phyloP scores from a whole-genome alignment of 805 yeast genomes.

The Saccharomyces kudriavzevii region DNA sequence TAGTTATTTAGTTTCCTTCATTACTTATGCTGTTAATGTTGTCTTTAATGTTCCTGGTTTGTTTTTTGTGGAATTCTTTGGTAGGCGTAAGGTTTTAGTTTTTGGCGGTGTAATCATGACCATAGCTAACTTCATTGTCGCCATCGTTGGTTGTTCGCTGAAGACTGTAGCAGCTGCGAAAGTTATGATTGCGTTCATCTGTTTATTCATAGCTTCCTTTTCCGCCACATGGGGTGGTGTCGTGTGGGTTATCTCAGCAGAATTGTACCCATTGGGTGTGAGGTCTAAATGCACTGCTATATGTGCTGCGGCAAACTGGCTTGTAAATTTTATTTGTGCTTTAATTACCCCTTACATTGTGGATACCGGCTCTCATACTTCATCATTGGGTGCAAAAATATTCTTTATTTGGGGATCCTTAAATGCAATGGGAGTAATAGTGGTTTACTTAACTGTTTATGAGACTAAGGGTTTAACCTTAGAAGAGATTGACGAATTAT shows the following conservation, averaged over 20 bases:
- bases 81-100: constrained; percentile 63
- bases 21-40: constrained; percentile 80
- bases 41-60: constrained; percentile 79
- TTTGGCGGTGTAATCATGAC: constrained; percentile 75
- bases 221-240: constrained; percentile 82
- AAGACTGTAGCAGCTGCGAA: constrained; percentile 42
- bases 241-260: constrained; percentile 64
- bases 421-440: constrained; percentile 49
- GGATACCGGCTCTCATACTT: constrained; percentile 59
- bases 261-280: constrained; percentile 60
- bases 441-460: constrained; percentile 60
- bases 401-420: constrained; percentile 77
- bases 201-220: constrained; percentile 66
- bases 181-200: constrained; percentile 55
- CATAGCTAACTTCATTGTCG: constrained; percentile 59
- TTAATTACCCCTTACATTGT: constrained; percentile 67
- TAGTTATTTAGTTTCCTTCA: constrained; percentile 64
- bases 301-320: constrained; percentile 74
- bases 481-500: constrained; percentile 76
- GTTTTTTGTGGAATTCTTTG: constrained; percentile 65
- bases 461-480: constrained; percentile 74
- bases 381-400: constrained; percentile 61
- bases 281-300: constrained; percentile 72
- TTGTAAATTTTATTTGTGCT: constrained; percentile 69
- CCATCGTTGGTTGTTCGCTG: constrained; percentile 47